Evolutionary conservation across 169 alveolate species (phyloP).

Genomic region (Eimeria maxima): DNA sequence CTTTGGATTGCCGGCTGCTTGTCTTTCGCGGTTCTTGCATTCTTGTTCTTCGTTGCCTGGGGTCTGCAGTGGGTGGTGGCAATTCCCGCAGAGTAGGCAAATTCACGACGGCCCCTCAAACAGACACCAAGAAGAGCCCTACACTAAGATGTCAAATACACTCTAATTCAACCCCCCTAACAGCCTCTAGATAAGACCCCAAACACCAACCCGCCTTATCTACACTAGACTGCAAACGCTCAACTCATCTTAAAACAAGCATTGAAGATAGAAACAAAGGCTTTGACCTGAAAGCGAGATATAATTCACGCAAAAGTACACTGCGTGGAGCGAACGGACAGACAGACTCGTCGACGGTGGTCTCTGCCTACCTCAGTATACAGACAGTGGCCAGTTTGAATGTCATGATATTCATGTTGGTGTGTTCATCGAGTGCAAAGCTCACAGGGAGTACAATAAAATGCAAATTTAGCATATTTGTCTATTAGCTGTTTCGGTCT

Average conservation of each 20-base stretch:
- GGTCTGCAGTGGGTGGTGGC: slow-evolving; percentile 61
- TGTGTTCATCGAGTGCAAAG: neutral
- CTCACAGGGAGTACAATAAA: neutral
- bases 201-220: neutral
- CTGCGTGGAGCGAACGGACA: neutral
- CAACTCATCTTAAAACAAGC: neutral
- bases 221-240: neutral
- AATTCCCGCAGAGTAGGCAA: slow-evolving; percentile 58
- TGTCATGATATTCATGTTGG: no score
- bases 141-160: neutral
- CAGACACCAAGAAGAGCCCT: neutral
- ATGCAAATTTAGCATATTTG: neutral
- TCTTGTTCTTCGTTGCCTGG: slow-evolving; percentile 40
- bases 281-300: neutral
- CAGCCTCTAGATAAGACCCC: neutral
- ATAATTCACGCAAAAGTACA: neutral
- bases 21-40: slow-evolving; percentile 13
- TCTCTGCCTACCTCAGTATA: no score
- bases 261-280: neutral
- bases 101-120: neutral
- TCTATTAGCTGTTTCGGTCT: neutral
- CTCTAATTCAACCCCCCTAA: neutral
- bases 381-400: no score
- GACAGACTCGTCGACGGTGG: neutral
- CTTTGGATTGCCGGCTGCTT: slow-evolving; percentile 41